Conservation (phyloP, 2,329 filamentous ascomycete genomes). For the Scytalidium sp. region DNA sequence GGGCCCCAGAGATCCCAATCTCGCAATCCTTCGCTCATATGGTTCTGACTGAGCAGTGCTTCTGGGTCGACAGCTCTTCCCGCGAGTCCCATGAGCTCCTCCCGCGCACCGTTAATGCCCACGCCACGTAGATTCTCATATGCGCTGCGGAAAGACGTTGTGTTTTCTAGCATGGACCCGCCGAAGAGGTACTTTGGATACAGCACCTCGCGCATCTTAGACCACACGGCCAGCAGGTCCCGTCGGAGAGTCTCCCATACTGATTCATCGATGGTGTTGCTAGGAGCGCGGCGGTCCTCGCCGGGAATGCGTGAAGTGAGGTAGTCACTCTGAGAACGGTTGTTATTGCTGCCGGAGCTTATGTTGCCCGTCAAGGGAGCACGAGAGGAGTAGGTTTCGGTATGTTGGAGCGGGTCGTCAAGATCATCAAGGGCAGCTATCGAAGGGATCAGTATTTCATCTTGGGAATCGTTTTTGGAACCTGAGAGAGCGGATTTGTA, state of each 20-base stretch:
- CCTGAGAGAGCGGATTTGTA: constrained; percentile 4
- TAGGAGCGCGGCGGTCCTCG: constrained; percentile 84
- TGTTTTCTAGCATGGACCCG: constrained; percentile 59
- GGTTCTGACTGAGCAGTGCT: constrained; percentile 54
- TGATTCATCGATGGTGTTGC: constrained; percentile 93
- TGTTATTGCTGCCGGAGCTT: constrained; percentile 41
- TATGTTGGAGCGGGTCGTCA: constrained; percentile 73
- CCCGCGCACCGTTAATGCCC: constrained; percentile 56
- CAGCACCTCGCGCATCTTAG: constrained; percentile 96
- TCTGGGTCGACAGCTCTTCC: constrained; percentile 64
- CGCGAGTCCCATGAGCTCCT: constrained; percentile 60
- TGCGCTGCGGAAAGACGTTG: constrained; percentile 54
- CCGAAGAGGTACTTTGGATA: constrained; percentile 91
- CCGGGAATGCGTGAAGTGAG: constrained; percentile 87
- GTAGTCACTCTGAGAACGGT: constrained; percentile 65
- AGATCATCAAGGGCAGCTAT: constrained; percentile 65
- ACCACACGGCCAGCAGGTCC: constrained; percentile 90
- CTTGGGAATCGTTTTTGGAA: constrained; percentile 6
- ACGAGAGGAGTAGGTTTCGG: constrained; percentile 60
- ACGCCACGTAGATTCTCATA: constrained; percentile 60
- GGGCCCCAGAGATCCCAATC: constrained; percentile 99
- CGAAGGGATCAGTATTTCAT: constrained; percentile 14
- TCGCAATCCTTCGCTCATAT: constrained; percentile 84
- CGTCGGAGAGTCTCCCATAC: constrained; percentile 97
- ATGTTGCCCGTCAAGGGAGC: constrained; percentile 85